Percentiles rank a stretch among this genome's conserved stretches.
Conservation (phyloP, 805 yeast species). For the Wickerhamiella bombiphila region DNA sequence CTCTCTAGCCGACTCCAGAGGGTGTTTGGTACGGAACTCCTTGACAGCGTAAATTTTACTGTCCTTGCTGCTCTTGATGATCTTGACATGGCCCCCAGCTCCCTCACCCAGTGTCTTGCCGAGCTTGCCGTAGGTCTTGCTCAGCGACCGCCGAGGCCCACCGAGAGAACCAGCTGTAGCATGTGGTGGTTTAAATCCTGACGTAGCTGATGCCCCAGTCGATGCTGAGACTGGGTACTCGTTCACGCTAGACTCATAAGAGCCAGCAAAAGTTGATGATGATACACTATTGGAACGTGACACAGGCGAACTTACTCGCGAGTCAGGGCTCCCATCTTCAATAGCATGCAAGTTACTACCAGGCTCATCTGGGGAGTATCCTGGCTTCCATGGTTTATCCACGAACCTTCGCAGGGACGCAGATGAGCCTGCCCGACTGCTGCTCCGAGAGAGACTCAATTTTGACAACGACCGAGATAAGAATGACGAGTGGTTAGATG, state of each 20-base stretch:
- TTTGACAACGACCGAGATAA: slow-evolving; percentile 14
- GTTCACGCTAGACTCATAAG: not conserved
- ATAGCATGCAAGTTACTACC: not conserved
- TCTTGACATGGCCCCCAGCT: slow-evolving; percentile 81
- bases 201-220: not conserved
- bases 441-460: slow-evolving; percentile 16
- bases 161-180: slow-evolving; percentile 6
- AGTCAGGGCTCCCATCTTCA: not conserved
- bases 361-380: slow-evolving; percentile 1
- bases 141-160: slow-evolving; percentile 15
- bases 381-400: slow-evolving; percentile 28
- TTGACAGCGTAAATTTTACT: slow-evolving; percentile 74
- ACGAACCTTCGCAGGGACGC: slow-evolving; percentile 34
- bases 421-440: slow-evolving; percentile 25
- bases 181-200: not conserved
- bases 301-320: not conserved
- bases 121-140: slow-evolving; percentile 63
- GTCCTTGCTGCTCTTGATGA: slow-evolving; percentile 55
- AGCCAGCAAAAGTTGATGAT: not conserved
- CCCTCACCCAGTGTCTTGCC: slow-evolving; percentile 89
- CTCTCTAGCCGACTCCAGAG: slow-evolving; percentile 64
- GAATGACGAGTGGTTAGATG: slow-evolving; percentile 9
- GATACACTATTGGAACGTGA: not conserved
- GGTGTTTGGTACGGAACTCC: slow-evolving; percentile 68
- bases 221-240: not conserved